Evolutionary conservation across 2,329 filamentous ascomycete genomes (phyloP).

Genomic region (Corniculantispora saksenae): DNA sequence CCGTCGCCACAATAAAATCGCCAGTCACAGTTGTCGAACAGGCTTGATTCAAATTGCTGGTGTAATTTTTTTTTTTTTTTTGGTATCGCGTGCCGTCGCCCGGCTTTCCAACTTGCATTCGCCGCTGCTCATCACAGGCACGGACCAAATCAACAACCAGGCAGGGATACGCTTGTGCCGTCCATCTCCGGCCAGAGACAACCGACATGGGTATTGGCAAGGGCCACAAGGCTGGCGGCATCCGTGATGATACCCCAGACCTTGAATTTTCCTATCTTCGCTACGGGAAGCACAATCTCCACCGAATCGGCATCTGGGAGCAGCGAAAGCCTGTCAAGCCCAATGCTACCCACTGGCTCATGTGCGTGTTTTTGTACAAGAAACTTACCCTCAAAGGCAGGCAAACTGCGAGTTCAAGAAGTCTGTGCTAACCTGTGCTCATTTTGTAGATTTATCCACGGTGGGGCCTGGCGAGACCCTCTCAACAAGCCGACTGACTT

Average conservation of each 20-base stretch:
- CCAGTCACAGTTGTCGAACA: background rate
- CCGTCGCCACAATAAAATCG: constrained; percentile 6
- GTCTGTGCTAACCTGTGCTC: constrained; percentile 11
- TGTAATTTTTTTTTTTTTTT: background rate
- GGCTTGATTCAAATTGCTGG: background rate
- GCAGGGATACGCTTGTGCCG: background rate
- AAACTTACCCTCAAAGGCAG: background rate
- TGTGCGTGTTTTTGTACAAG: constrained; percentile 32
- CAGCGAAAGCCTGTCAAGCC: constrained; percentile 25
- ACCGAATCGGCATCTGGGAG: constrained; percentile 50
- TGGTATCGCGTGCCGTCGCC: background rate
- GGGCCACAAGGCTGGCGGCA: constrained; percentile 16
- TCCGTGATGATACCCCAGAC: constrained; percentile 23
- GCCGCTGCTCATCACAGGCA: background rate
- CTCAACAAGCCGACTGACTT: constrained; percentile 48
- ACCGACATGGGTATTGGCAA: constrained; percentile 12
- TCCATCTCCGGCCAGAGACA: background rate
- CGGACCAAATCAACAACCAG: background rate
- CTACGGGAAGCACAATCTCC: constrained; percentile 43
- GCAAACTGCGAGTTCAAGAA: background rate
- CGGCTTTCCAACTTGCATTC: background rate
- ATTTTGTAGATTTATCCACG: constrained; percentile 55
- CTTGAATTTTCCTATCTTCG: constrained; percentile 35
- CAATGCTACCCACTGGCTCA: constrained; percentile 35
- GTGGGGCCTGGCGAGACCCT: constrained; percentile 65